A percentile compares a stretch with the other conserved stretches of the same genome.
Evolutionary conservation across 2,329 filamentous ascomycete species (phyloP).

Genomic region (Sporothrix euskadiensis): DNA sequence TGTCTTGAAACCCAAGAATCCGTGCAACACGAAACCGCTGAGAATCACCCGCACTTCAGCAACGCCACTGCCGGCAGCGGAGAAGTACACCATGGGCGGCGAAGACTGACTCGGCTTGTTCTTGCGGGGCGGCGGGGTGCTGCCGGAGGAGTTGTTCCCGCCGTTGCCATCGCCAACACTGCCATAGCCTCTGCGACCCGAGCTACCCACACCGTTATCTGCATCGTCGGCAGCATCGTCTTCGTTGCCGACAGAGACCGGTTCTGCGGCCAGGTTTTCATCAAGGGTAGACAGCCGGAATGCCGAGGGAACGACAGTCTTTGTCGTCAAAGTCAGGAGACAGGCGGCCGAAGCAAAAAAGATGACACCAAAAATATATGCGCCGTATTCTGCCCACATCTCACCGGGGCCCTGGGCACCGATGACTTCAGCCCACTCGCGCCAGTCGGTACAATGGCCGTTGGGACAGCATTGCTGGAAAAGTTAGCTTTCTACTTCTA

Average conservation of each 20-base stretch:
- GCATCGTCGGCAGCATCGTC: slow-evolving; percentile 46
- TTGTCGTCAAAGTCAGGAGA: slow-evolving; percentile 80
- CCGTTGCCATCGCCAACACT: not conserved
- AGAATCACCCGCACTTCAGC: slow-evolving; percentile 96
- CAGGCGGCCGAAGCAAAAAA: slow-evolving; percentile 71
- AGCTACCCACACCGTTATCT: not conserved
- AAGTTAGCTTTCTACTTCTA: not conserved
- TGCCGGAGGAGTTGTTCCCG: not conserved
- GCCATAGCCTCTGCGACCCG: not conserved
- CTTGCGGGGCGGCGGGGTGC: slow-evolving; percentile 18
- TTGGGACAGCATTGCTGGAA: slow-evolving; percentile 53
- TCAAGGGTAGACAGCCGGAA: slow-evolving; percentile 86
- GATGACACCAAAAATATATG: slow-evolving; percentile 74
- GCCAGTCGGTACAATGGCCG: slow-evolving; percentile 58
- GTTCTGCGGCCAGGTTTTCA: slow-evolving; percentile 80
- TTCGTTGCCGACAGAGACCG: slow-evolving; percentile 40
- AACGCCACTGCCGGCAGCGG: slow-evolving; percentile 91
- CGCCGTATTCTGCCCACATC: slow-evolving; percentile 71
- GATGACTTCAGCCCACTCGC: slow-evolving; percentile 55
- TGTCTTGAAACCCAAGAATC: slow-evolving; percentile 87
- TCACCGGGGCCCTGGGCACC: slow-evolving; percentile 48
- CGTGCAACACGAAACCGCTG: slow-evolving; percentile 96
- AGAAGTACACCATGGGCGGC: slow-evolving; percentile 84
- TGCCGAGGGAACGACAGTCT: slow-evolving; percentile 87
- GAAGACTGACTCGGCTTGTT: slow-evolving; percentile 11